A percentile compares a stretch with the other conserved stretches of the same genome.
Conservation (phyloP, 768 basidiomycete genomes). For the Leccinum ochraceum region DNA sequence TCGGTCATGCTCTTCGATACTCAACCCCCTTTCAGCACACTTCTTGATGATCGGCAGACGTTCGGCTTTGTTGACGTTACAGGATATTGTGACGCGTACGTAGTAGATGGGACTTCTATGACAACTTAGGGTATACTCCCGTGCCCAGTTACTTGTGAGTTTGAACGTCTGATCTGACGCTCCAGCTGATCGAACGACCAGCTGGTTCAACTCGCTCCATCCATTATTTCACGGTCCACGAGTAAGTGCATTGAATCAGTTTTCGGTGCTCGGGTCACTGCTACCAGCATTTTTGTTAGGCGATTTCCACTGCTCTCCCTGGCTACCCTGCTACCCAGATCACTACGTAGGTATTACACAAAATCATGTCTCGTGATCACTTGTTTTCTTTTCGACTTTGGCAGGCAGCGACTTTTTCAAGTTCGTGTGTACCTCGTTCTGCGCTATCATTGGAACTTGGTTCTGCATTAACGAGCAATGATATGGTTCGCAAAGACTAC, state of each 20-base stretch:
- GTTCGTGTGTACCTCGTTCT: too few species aligned
- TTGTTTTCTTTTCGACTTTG: too few species aligned
- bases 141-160: too few species aligned
- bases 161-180: too few species aligned
- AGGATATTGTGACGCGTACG: conserved; percentile 58
- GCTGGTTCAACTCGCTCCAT: conserved; percentile 53
- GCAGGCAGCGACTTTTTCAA: too few species aligned
- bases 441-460: too few species aligned
- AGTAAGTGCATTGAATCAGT: conserved; percentile 39
- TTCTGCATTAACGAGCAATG: too few species aligned
- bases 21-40: conserved; percentile 54
- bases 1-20: conserved; percentile 59
- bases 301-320: conserved; percentile 48
- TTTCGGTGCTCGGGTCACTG: neutral
- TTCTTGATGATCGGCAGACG: conserved; percentile 47
- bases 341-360: conserved; percentile 3
- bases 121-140: too few species aligned
- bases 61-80: conserved; percentile 61
- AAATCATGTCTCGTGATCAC: neutral
- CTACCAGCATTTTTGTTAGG: conserved; percentile 47
- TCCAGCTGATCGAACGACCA: conserved; percentile 40
- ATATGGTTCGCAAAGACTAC: too few species aligned
- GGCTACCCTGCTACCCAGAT: conserved; percentile 9
- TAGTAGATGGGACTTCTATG: conserved; percentile 40
- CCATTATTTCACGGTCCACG: conserved; percentile 61